phyloP scores from a whole-genome alignment of 345 rosid species.

The Citrus maxima region DNA sequence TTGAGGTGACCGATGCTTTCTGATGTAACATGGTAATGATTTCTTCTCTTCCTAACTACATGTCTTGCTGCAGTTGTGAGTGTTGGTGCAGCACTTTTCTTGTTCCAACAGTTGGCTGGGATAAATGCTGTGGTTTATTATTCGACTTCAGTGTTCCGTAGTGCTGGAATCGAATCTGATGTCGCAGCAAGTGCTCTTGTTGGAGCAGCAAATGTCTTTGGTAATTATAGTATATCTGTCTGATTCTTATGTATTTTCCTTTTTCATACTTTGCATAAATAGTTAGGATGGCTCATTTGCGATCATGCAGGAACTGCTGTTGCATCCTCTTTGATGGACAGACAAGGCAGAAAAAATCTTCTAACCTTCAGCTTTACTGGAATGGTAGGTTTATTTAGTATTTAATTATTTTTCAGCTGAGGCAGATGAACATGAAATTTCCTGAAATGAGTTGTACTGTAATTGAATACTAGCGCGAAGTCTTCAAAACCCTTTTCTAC shows the following conservation, averaged over 20 bases:
- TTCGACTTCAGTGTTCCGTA: constrained; percentile 94
- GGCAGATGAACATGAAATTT: background rate
- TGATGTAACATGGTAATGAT: background rate
- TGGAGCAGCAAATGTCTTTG: constrained; percentile 96
- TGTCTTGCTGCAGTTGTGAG: constrained; percentile 75
- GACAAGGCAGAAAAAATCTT: constrained; percentile 93
- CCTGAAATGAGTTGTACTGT: background rate
- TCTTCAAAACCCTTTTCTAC: background rate
- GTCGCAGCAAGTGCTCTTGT: constrained; percentile 99
- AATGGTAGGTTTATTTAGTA: constrained; percentile 53
- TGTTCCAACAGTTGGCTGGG: constrained; percentile 98
- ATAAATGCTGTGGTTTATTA: constrained; percentile 98
- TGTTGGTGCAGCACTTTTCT: constrained; percentile 96
- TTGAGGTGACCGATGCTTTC: constrained; percentile 4
- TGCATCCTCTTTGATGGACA: constrained; percentile 98
- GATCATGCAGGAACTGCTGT: constrained; percentile 72
- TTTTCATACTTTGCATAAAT: background rate
- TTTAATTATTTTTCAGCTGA: background rate
- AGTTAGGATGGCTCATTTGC: constrained; percentile 4
- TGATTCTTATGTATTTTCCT: background rate
- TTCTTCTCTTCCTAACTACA: background rate
- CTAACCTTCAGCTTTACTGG: constrained; percentile 83
- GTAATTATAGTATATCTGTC: constrained; percentile 26
- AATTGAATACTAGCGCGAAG: background rate
- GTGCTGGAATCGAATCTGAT: constrained; percentile 88